Evolutionary conservation across 345 rosid species (phyloP).

Genomic region (Durio zibethinus): DNA sequence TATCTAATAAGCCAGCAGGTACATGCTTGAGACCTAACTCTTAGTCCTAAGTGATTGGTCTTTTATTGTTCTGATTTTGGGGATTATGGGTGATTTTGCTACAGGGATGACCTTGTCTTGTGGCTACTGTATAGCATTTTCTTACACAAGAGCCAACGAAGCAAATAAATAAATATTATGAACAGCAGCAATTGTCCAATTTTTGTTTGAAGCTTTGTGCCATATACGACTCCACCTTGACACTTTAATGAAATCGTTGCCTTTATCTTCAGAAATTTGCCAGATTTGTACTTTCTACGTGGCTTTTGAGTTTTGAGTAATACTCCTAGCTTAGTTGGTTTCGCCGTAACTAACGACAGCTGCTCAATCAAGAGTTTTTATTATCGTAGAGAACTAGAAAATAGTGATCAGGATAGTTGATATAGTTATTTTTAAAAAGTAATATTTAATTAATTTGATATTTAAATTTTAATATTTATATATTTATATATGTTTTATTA

Average conservation of each 20-base stretch:
- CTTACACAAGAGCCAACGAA: constrained; percentile 4
- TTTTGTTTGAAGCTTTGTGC: not conserved
- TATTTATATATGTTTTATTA: too few species aligned
- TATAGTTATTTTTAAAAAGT: too few species aligned
- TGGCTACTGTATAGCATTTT: constrained; percentile 15
- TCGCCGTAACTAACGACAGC: too few species aligned
- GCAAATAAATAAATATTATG: not conserved
- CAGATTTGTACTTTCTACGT: too few species aligned
- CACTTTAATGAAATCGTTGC: not conserved
- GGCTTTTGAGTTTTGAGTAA: too few species aligned
- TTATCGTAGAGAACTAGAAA: too few species aligned
- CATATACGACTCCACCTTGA: not conserved
- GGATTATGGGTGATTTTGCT: constrained; percentile 2
- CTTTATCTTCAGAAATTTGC: too few species aligned
- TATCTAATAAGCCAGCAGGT: constrained; percentile 98
- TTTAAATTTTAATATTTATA: too few species aligned
- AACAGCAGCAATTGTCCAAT: not conserved
- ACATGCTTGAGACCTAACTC: not conserved
- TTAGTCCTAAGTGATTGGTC: not conserved
- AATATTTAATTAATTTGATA: too few species aligned
- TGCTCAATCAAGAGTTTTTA: too few species aligned
- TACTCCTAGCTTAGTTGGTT: too few species aligned
- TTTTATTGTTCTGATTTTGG: not conserved
- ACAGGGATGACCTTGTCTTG: constrained; percentile 39
- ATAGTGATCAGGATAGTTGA: too few species aligned